A percentile compares a stretch with the other conserved stretches of the same genome.
Evolutionary conservation across 208 protist genomes (phyloP).

Genomic region (Acanthamoeba culbertsoni): DNA sequence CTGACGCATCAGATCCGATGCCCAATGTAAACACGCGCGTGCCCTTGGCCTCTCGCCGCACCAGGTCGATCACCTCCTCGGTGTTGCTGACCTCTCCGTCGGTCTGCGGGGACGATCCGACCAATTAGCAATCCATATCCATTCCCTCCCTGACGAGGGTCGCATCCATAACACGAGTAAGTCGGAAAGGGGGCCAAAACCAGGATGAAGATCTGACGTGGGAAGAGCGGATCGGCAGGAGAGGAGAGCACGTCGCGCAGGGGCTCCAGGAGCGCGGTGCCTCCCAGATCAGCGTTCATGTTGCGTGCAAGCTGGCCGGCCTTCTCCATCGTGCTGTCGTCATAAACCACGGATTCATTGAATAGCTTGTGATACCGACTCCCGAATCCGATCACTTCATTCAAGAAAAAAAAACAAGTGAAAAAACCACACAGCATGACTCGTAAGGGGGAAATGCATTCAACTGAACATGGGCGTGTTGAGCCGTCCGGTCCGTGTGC

Average conservation of each 20-base stretch:
- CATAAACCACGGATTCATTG: neutral
- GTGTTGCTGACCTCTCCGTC: constrained; percentile 77
- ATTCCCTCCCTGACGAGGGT: neutral
- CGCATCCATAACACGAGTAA: neutral
- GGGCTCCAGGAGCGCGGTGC: constrained; percentile 68
- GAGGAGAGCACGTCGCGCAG: constrained; percentile 13
- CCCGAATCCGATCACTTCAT: constrained; percentile 69
- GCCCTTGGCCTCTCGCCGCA: neutral
- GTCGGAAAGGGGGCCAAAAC: neutral
- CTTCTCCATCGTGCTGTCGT: constrained; percentile 26
- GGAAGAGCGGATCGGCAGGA: constrained; percentile 12
- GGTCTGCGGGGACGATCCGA: constrained; percentile 8
- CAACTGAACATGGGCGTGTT: neutral
- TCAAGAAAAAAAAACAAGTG: too few species aligned
- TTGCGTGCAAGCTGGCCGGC: constrained; percentile 18
- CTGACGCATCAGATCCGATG: constrained; percentile 60
- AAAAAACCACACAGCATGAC: neutral
- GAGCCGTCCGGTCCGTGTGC: neutral
- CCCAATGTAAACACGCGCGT: constrained; percentile 71
- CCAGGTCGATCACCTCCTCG: constrained; percentile 54
- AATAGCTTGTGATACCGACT: constrained; percentile 46
- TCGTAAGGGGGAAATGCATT: neutral
- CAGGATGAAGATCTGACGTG: constrained; percentile 68
- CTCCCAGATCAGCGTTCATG: constrained; percentile 67
- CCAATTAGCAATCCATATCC: neutral